Evolutionary conservation across 495 filamentous ascomycete genomes (phyloP).

Genomic region (Tuber melanosporum): DNA sequence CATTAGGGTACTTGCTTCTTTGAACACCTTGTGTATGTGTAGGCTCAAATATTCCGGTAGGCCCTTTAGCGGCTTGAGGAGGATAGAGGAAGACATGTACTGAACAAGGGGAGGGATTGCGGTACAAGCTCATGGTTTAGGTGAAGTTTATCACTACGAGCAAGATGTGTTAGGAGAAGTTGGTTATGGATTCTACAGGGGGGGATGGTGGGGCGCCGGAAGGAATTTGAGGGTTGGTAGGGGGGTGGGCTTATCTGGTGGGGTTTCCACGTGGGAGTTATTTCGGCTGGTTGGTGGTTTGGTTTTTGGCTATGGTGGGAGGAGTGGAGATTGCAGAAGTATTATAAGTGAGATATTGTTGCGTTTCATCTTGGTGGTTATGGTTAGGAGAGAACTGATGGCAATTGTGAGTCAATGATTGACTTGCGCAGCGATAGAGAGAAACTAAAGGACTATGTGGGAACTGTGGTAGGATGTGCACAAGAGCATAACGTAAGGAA

Average conservation of each 20-base stretch:
- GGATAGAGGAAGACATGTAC: slow-evolving; percentile 63
- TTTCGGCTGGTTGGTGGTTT: slow-evolving; percentile 20
- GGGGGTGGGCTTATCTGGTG: slow-evolving; percentile 67
- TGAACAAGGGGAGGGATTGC: slow-evolving; percentile 83
- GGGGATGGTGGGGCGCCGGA: neutral
- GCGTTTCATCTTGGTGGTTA: no score
- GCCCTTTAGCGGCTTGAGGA: slow-evolving; percentile 83
- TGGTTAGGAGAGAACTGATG: no score
- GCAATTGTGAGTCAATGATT: no score
- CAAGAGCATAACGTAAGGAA: no score
- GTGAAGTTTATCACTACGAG: slow-evolving; percentile 88
- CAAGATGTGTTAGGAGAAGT: slow-evolving; percentile 88
- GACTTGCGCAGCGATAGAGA: no score
- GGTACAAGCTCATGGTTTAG: slow-evolving; percentile 87
- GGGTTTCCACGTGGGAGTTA: slow-evolving; percentile 18
- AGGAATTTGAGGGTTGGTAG: slow-evolving; percentile 61
- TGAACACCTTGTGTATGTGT: slow-evolving; percentile 96
- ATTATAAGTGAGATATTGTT: no score
- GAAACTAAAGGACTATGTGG: no score
- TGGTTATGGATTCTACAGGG: slow-evolving; percentile 63
- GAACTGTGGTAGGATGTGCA: no score
- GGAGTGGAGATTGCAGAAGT: slow-evolving; percentile 56
- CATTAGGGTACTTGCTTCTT: slow-evolving; percentile 96
- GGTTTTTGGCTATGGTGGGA: slow-evolving; percentile 40
- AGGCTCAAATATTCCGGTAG: slow-evolving; percentile 79